phyloP scores from a whole-genome alignment of 2,329 filamentous ascomycete species.

The Sarocladium kiliense region DNA sequence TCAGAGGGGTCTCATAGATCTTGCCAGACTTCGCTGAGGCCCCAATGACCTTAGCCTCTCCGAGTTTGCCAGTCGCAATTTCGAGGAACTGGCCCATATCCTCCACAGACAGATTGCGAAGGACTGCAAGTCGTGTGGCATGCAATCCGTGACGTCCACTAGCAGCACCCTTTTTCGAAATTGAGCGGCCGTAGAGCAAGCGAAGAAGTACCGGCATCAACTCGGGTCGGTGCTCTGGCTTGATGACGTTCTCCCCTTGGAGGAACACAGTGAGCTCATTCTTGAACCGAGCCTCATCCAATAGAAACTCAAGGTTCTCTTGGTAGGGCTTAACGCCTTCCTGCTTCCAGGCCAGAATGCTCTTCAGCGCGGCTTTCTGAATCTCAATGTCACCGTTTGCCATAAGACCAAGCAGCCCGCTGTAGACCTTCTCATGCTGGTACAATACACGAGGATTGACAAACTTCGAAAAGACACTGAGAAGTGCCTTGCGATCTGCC shows the following conservation, averaged over 20 bases:
- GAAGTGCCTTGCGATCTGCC: constrained; percentile 77
- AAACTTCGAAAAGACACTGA: constrained; percentile 79
- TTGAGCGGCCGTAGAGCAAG: constrained; percentile 82
- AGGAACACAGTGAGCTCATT: constrained; percentile 91
- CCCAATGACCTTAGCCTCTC: constrained; percentile 53
- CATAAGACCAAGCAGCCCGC: constrained; percentile 68
- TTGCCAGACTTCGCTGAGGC: constrained; percentile 38
- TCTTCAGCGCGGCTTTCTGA: constrained; percentile 79
- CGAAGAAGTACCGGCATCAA: constrained; percentile 84
- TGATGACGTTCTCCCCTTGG: constrained; percentile 68
- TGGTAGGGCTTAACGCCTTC: constrained; percentile 70
- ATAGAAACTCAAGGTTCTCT: constrained; percentile 77
- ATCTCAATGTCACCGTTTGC: constrained; percentile 87
- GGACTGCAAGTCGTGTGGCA: constrained; percentile 71
- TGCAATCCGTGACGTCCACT: constrained; percentile 78
- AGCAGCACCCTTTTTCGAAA: constrained; percentile 71
- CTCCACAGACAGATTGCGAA: constrained; percentile 69
- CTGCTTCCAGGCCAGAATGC: constrained; percentile 85
- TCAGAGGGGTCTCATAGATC: constrained; percentile 51
- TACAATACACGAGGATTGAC: constrained; percentile 81
- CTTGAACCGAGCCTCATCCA: constrained; percentile 87
- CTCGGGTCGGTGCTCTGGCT: constrained; percentile 63
- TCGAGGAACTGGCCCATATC: constrained; percentile 79
- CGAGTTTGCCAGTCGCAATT: constrained; percentile 71
- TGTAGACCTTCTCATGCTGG: constrained; percentile 69